Conservation (phyloP, 768 basidiomycete species). For the Daedaleopsis sinensis region DNA sequence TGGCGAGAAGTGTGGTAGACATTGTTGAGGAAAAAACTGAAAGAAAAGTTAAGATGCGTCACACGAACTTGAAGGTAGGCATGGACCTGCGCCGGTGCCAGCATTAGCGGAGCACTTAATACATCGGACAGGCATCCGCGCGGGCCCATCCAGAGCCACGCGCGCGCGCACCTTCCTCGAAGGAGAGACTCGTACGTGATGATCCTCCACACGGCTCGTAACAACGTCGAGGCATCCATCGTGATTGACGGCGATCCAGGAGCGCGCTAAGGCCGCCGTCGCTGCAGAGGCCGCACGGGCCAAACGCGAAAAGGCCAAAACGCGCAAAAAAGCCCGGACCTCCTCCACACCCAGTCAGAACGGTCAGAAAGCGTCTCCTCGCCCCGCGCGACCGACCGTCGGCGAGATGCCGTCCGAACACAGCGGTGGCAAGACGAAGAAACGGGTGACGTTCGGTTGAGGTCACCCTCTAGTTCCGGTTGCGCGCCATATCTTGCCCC, state of each 20-base stretch:
- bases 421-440: conserved; percentile 1
- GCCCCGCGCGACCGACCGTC: not conserved
- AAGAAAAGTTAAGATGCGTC: conserved; percentile 19
- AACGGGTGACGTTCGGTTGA: conserved; percentile 22
- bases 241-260: conserved; percentile 15
- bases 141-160: not conserved
- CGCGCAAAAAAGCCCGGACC: conserved; percentile 16
- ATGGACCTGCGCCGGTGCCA: conserved; percentile 7
- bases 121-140: not conserved
- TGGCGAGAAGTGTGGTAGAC: conserved; percentile 24
- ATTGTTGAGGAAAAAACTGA: conserved; percentile 22
- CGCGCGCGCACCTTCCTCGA: not conserved
- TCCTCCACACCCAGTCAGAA: not conserved
- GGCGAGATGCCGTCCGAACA: not conserved
- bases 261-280: conserved; percentile 26
- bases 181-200: conserved; percentile 24
- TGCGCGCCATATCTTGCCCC: not conserved
- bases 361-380: not conserved
- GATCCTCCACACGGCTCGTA: not conserved
- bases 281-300: conserved; percentile 21
- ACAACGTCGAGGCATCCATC: not conserved
- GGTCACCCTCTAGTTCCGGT: conserved; percentile 1
- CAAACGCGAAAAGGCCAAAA: conserved; percentile 26
- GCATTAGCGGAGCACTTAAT: conserved; percentile 6
- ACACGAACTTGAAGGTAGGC: conserved; percentile 16